These are phyloP conservation scores for Alternaria tenuissima DNA, from an alignment of 2,329 filamentous ascomycete genomes.

Conservation along the genomic window DNA sequence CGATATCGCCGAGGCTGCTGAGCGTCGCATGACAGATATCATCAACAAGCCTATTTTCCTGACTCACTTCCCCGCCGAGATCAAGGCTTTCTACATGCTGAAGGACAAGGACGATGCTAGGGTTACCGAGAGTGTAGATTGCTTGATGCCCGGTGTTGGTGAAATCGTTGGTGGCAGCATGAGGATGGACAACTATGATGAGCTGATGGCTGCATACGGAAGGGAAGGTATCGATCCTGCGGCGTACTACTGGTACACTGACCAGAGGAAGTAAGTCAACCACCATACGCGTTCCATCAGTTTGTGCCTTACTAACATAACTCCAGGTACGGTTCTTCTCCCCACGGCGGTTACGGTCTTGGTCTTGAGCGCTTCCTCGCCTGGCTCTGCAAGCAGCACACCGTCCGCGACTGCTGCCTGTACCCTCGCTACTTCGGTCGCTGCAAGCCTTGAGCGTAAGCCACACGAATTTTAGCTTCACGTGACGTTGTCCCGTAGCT, in stretches of 20 bases:
- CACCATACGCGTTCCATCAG: not conserved
- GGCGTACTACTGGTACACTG: constrained; percentile 98
- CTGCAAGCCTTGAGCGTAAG: constrained; percentile 71
- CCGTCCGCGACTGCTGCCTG: constrained; percentile 73
- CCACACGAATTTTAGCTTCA: not conserved
- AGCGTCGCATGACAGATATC: constrained; percentile 95
- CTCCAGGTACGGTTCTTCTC: constrained; percentile 82
- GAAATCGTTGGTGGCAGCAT: constrained; percentile 97
- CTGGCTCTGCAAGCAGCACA: constrained; percentile 72
- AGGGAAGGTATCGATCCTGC: constrained; percentile 83
- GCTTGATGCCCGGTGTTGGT: constrained; percentile 89
- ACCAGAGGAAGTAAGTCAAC: constrained; percentile 86
- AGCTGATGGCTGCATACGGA: constrained; percentile 84
- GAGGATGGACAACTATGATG: constrained; percentile 92
- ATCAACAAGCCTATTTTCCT: constrained; percentile 96
- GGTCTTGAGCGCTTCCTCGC: constrained; percentile 84
- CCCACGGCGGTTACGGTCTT: constrained; percentile 92
- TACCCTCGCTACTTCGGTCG: constrained; percentile 84
- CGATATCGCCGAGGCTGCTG: constrained; percentile 96
- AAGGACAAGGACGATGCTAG: constrained; percentile 79
- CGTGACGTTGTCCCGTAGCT: constrained; percentile 14
- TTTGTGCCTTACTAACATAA: constrained; percentile 24
- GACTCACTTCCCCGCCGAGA: constrained; percentile 95
- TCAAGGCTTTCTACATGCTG: constrained; percentile 99
- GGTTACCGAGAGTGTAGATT: constrained; percentile 92